phyloP scores from a whole-genome alignment of 2,329 filamentous ascomycete genomes.

The Tolypocladium cylindrosporum region DNA sequence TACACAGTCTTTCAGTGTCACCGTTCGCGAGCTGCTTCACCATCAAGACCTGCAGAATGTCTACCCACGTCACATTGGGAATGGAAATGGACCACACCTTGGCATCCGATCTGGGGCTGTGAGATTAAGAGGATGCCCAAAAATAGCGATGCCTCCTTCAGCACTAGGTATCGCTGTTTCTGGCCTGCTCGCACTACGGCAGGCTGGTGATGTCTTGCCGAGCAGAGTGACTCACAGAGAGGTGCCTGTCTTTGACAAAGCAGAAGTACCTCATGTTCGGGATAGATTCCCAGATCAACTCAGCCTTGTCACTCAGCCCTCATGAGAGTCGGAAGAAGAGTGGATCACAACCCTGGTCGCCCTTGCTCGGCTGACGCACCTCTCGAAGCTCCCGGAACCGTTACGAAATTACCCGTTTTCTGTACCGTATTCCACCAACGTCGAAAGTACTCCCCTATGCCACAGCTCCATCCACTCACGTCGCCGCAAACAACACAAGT shows the following conservation, averaged over 20 bases:
- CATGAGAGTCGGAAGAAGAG: background rate
- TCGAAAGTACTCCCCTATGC: background rate
- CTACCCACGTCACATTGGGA: background rate
- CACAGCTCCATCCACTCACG: background rate
- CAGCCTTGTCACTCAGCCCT: background rate
- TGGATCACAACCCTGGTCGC: background rate
- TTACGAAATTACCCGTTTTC: background rate
- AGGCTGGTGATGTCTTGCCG: too few species aligned
- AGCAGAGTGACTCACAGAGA: too few species aligned
- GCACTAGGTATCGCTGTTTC: too few species aligned
- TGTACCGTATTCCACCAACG: rapidly evolving
- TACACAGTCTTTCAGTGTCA: background rate
- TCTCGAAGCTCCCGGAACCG: background rate
- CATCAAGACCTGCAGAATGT: background rate
- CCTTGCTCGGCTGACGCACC: background rate
- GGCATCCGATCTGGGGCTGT: background rate
- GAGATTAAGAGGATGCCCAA: background rate
- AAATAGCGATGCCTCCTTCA: background rate
- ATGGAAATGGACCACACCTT: background rate
- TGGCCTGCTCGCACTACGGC: too few species aligned
- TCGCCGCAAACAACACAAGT: background rate
- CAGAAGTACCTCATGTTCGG: background rate
- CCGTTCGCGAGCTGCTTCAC: background rate
- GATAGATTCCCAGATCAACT: background rate
- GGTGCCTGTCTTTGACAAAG: background rate